These are phyloP conservation scores for Tubosaeta sp. DNA, from an alignment of 768 basidiomycete species.

Conservation along the genomic window DNA sequence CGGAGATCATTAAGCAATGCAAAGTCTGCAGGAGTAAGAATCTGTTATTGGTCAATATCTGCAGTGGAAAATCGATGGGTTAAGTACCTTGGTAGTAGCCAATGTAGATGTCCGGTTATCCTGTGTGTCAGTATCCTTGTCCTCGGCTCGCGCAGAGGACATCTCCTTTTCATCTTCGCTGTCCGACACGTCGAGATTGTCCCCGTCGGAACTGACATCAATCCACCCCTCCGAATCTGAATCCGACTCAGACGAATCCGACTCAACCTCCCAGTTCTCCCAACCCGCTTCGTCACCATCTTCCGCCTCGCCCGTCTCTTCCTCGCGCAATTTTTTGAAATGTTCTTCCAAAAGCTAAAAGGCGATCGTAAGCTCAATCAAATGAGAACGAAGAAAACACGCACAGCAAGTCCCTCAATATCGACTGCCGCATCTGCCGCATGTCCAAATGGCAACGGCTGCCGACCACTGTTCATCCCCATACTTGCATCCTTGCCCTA, in stretches of 20 bases:
- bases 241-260: slow-evolving; percentile 56
- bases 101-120: slow-evolving; percentile 54
- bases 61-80: not conserved
- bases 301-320: slow-evolving; percentile 50
- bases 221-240: slow-evolving; percentile 73
- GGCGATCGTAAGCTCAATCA: not conserved
- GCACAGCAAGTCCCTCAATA: slow-evolving; percentile 85
- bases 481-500: slow-evolving; percentile 92
- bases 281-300: slow-evolving; percentile 70
- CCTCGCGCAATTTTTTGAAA: slow-evolving; percentile 64
- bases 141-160: slow-evolving; percentile 3
- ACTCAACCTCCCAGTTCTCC: slow-evolving; percentile 88
- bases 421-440: slow-evolving; percentile 67
- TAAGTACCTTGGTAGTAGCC: slow-evolving; percentile 71
- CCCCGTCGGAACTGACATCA: slow-evolving; percentile 66
- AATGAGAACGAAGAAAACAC: slow-evolving; percentile 23
- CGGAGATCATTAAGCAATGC: slow-evolving; percentile 85
- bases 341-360: slow-evolving; percentile 84
- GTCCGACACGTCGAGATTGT: slow-evolving; percentile 73
- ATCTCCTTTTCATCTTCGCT: slow-evolving; percentile 66
- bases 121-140: slow-evolving; percentile 24
- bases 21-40: slow-evolving; percentile 96
- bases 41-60: slow-evolving; percentile 43
- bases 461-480: slow-evolving; percentile 56
- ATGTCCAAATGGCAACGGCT: slow-evolving; percentile 82